phyloP scores from a whole-genome alignment of 2,329 filamentous ascomycete genomes.

The Beauveria scarabaeidicola region DNA sequence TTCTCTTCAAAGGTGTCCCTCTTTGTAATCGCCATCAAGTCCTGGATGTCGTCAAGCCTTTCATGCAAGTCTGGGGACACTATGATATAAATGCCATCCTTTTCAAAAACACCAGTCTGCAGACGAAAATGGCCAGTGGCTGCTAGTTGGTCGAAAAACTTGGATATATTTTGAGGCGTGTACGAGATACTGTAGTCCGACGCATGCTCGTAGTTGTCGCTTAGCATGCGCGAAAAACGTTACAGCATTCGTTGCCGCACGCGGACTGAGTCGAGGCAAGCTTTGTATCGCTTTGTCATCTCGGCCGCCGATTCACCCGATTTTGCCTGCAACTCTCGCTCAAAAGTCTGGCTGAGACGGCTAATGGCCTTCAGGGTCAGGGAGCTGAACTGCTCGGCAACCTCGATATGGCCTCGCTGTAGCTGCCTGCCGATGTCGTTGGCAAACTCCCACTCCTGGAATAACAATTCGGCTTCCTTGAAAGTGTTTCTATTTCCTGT shows the following conservation, averaged over 20 bases:
- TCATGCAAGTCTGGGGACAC: conserved; percentile 72
- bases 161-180: conserved; percentile 55
- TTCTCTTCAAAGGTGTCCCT: conserved; percentile 57
- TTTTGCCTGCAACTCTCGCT: conserved; percentile 77
- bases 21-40: conserved; percentile 65
- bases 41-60: conserved; percentile 72
- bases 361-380: conserved; percentile 88
- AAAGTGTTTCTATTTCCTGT: conserved; percentile 98
- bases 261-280: conserved; percentile 88
- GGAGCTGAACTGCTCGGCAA: conserved; percentile 93
- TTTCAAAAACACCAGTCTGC: conserved; percentile 59
- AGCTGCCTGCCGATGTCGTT: conserved; percentile 87
- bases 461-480: conserved; percentile 94
- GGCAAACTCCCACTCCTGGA: conserved; percentile 96
- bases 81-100: conserved; percentile 72
- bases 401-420: conserved; percentile 90
- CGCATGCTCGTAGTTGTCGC: conserved; percentile 90
- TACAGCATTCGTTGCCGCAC: conserved; percentile 95
- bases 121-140: conserved; percentile 83
- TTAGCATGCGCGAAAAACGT: conserved; percentile 83
- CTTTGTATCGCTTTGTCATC: conserved; percentile 96
- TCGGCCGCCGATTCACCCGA: conserved; percentile 76
- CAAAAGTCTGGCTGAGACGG: conserved; percentile 82
- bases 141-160: conserved; percentile 73
- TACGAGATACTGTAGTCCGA: conserved; percentile 88